Evolutionary conservation across 2,329 filamentous ascomycete genomes (phyloP).

Genomic region (Penicillium glabrum): DNA sequence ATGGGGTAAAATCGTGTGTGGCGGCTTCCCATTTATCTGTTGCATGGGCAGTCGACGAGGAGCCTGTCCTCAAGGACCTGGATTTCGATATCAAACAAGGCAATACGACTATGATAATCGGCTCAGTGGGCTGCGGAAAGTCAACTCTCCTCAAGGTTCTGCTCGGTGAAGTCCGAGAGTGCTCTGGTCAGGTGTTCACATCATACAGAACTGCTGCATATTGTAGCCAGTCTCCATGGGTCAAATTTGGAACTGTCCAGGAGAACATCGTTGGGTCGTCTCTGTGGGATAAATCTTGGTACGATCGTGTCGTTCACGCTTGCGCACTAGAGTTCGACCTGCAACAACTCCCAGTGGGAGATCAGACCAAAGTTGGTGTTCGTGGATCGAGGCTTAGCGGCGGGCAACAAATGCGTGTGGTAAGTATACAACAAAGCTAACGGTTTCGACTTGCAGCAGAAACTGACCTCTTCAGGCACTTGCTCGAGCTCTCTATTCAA

Average conservation of each 20-base stretch:
- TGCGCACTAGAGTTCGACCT: constrained; percentile 32
- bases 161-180: constrained; percentile 29
- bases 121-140: constrained; percentile 48
- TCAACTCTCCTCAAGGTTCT: constrained; percentile 42
- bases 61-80: constrained; percentile 17
- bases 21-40: neutral
- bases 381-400: constrained; percentile 46
- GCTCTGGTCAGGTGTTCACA: neutral
- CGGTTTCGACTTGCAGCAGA: constrained; percentile 33
- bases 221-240: constrained; percentile 23
- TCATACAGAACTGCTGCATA: constrained; percentile 15
- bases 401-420: constrained; percentile 48
- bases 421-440: constrained; percentile 27
- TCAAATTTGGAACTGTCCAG: constrained; percentile 20
- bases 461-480: constrained; percentile 28
- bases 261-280: constrained; percentile 27
- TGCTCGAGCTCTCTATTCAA: constrained; percentile 47
- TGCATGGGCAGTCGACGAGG: constrained; percentile 2
- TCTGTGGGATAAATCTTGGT: constrained; percentile 30
- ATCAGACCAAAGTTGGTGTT: constrained; percentile 42
- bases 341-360: constrained; percentile 25
- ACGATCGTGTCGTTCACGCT: constrained; percentile 24
- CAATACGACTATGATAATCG: constrained; percentile 31
- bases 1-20: neutral
- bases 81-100: constrained; percentile 9